Conservation (phyloP, 2,329 filamentous ascomycete genomes). For the Lachnellula subtilissima region DNA sequence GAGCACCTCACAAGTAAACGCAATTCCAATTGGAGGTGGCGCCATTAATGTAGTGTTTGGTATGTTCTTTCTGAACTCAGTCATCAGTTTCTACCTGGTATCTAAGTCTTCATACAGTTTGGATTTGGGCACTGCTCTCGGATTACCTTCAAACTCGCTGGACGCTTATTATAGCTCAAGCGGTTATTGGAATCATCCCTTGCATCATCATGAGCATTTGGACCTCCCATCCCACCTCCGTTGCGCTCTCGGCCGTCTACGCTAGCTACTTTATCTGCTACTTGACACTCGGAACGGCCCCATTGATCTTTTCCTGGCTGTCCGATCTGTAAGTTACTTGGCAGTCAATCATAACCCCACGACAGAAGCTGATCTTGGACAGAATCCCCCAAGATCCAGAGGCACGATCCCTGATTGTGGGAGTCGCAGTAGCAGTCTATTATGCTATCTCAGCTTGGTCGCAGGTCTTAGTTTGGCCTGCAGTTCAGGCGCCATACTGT, state of each 20-base stretch:
- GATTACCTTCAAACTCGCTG: constrained; percentile 46
- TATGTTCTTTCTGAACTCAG: not conserved
- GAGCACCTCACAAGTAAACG: constrained; percentile 42
- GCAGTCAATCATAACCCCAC: constrained; percentile 6
- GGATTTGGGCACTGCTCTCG: constrained; percentile 50
- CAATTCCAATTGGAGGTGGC: constrained; percentile 44
- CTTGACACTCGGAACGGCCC: constrained; percentile 44
- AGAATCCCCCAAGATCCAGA: constrained; percentile 45
- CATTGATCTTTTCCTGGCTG: constrained; percentile 48
- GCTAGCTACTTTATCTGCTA: constrained; percentile 48
- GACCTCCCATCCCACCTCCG: constrained; percentile 41
- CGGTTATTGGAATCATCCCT: constrained; percentile 42
- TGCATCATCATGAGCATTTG: constrained; percentile 50
- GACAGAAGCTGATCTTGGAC: constrained; percentile 19
- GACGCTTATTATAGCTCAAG: constrained; percentile 45
- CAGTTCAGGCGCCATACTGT: constrained; percentile 46
- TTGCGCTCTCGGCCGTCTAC: constrained; percentile 44
- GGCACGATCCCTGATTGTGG: constrained; percentile 44
- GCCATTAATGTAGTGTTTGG: constrained; percentile 44
- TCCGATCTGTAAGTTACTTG: constrained; percentile 37
- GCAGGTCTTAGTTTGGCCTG: constrained; percentile 49
- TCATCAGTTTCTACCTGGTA: not conserved
- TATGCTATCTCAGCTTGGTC: constrained; percentile 49
- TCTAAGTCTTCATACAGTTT: constrained; percentile 32
- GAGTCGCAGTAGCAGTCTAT: constrained; percentile 44